Percentiles rank a stretch among this genome's conserved stretches.
phyloP scores from a whole-genome alignment of 768 basidiomycete species.

The Omphalotus guepiniiformis region DNA sequence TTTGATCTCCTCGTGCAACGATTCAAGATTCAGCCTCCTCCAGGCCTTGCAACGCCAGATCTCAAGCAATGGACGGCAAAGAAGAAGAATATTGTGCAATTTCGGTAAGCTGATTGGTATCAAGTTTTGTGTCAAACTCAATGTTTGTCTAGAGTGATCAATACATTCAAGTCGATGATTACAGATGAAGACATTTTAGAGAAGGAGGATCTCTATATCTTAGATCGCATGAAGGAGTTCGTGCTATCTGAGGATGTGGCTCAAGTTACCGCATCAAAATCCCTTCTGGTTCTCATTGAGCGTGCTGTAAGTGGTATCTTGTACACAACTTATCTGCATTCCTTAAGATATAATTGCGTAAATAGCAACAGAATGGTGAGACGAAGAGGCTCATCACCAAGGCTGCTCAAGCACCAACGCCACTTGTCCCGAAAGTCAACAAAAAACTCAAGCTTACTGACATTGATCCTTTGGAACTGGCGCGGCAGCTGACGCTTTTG shows the following conservation, averaged over 20 bases:
- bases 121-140: conserved; percentile 4
- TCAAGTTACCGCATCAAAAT: conserved; percentile 67
- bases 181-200: conserved; percentile 80
- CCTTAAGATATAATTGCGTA: not conserved
- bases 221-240: conserved; percentile 82
- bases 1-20: conserved; percentile 78
- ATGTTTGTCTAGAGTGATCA: conserved; percentile 61
- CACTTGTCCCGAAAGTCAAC: conserved; percentile 67
- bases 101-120: conserved; percentile 54
- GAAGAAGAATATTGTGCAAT: conserved; percentile 84
- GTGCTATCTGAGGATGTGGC: conserved; percentile 60
- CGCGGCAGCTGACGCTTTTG: conserved; percentile 88
- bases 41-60: conserved; percentile 57
- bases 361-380: conserved; percentile 50
- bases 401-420: conserved; percentile 61
- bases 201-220: conserved; percentile 78
- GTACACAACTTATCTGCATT: conserved; percentile 1
- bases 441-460: conserved; percentile 81
- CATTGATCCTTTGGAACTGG: conserved; percentile 85
- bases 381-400: conserved; percentile 51
- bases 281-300: conserved; percentile 69
- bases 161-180: conserved; percentile 88
- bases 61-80: conserved; percentile 74
- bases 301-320: conserved; percentile 57
- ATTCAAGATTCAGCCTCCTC: conserved; percentile 75